Percentiles rank a stretch among this genome's conserved stretches.
These are phyloP conservation scores for Clavispora vitiphila DNA, from an alignment of 805 yeast species.

Conservation along the genomic window DNA sequence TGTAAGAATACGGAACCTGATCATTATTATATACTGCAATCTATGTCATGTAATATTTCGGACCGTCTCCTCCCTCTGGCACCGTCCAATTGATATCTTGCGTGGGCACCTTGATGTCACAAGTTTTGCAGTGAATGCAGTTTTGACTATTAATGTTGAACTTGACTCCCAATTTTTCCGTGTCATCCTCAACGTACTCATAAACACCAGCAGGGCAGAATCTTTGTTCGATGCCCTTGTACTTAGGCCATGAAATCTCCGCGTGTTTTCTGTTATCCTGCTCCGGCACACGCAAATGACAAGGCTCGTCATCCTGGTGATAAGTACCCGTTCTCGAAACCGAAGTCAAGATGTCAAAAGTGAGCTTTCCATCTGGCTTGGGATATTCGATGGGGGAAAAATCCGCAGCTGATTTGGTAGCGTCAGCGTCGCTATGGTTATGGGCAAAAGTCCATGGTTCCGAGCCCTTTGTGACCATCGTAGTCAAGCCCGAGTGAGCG, in stretches of 20 bases:
- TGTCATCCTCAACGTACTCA: conserved; percentile 77
- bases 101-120: conserved; percentile 94
- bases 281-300: conserved; percentile 66
- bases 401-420: conserved; percentile 63
- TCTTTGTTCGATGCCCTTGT: conserved; percentile 80
- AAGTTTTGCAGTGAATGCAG: conserved; percentile 97
- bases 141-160: conserved; percentile 95
- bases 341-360: conserved; percentile 90
- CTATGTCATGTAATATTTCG: conserved; percentile 82
- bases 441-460: conserved; percentile 86
- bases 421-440: conserved; percentile 62
- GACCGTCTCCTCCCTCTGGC: conserved; percentile 99
- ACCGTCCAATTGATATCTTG: conserved; percentile 94
- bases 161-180: conserved; percentile 56
- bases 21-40: background rate
- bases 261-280: conserved; percentile 68
- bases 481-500: conserved; percentile 76
- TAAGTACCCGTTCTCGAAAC: conserved; percentile 95
- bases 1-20: background rate
- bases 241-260: conserved; percentile 62
- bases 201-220: conserved; percentile 99
- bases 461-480: conserved; percentile 70
- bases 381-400: conserved; percentile 79
- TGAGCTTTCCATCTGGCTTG: conserved; percentile 89
- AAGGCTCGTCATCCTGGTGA: conserved; percentile 90